A percentile compares a stretch with the other conserved stretches of the same genome.
phyloP scores from a whole-genome alignment of 352 stramenopile genomes.

The Phytophthora syringae region DNA sequence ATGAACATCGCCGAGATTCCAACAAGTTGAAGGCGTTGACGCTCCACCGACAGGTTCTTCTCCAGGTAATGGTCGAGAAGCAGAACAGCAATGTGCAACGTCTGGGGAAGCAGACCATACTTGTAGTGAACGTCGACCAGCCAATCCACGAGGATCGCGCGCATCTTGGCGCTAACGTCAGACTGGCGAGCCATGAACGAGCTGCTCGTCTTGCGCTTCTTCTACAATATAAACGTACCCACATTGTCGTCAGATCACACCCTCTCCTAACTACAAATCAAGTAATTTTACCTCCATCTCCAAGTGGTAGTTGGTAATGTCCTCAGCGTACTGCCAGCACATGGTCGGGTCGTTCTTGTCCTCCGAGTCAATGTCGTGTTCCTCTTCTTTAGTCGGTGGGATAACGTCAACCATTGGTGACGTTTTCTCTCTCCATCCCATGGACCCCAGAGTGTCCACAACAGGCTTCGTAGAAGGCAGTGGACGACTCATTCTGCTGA shows the following conservation, averaged over 20 bases:
- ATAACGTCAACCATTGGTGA: constrained; percentile 36
- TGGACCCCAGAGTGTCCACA: constrained; percentile 11
- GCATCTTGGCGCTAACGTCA: constrained; percentile 99
- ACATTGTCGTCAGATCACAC: constrained; percentile 4
- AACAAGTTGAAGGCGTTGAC: constrained; percentile 95
- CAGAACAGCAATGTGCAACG: constrained; percentile 85
- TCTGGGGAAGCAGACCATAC: constrained; percentile 81
- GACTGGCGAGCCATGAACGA: constrained; percentile 91
- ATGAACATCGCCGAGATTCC: constrained; percentile 97
- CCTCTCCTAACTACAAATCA: no score
- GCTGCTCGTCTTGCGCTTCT: constrained; percentile 57
- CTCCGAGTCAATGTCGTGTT: constrained; percentile 80
- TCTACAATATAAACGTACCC: constrained; percentile 40
- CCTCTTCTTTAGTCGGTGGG: constrained; percentile 13
- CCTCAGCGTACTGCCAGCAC: constrained; percentile 86
- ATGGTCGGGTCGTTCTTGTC: constrained; percentile 65
- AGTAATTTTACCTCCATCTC: constrained; percentile 67
- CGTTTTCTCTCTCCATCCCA: constrained; percentile 38
- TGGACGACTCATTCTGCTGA: constrained; percentile 27
- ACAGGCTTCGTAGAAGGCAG: constrained; percentile 41
- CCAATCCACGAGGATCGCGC: constrained; percentile 99
- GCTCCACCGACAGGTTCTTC: constrained; percentile 67
- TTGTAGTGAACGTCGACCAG: constrained; percentile 94
- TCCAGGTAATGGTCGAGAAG: constrained; percentile 86
- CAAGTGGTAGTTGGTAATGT: constrained; percentile 85